These are phyloP conservation scores for Echinochloa phyllopogon DNA, from an alignment of 176 grass and related monocot species.

Conservation along the genomic window DNA sequence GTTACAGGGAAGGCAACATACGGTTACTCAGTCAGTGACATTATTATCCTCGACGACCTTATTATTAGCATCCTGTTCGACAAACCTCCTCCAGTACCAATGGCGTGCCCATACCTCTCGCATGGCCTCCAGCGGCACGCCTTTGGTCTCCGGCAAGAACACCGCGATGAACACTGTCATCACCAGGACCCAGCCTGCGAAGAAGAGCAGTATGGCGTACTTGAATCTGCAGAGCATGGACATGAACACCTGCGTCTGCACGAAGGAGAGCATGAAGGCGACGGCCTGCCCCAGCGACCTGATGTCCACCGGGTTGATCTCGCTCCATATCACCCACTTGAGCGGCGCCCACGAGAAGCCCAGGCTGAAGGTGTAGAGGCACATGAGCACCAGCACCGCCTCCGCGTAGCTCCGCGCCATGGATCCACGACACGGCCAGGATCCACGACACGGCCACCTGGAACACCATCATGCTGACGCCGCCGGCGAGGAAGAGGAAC, in stretches of 20 bases:
- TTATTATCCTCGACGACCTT: too few relatives aligned
- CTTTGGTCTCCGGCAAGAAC: conserved; percentile 85
- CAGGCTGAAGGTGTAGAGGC: conserved; percentile 51
- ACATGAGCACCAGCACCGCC: conserved; percentile 54
- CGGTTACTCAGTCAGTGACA: too few relatives aligned
- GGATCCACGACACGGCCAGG: not conserved
- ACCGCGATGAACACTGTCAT: conserved; percentile 50
- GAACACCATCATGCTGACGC: not conserved
- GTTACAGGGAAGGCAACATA: too few relatives aligned
- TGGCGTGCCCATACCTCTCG: conserved; percentile 46
- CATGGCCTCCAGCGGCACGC: conserved; percentile 77
- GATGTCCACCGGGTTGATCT: conserved; percentile 64
- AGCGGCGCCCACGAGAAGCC: conserved; percentile 58
- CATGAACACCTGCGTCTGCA: conserved; percentile 49
- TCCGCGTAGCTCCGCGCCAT: conserved; percentile 40
- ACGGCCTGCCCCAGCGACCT: conserved; percentile 58
- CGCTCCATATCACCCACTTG: conserved; percentile 56
- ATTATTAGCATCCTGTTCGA: not conserved
- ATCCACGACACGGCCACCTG: conserved; percentile 15
- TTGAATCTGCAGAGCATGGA: conserved; percentile 50
- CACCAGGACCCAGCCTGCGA: conserved; percentile 45
- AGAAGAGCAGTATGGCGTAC: conserved; percentile 51
- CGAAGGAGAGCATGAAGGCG: conserved; percentile 42
- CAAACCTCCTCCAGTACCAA: conserved; percentile 62
- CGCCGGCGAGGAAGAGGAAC: not conserved